These are phyloP conservation scores for Bidens hawaiensis DNA, from an alignment of 140 eudicot genomes.

Conservation along the genomic window DNA sequence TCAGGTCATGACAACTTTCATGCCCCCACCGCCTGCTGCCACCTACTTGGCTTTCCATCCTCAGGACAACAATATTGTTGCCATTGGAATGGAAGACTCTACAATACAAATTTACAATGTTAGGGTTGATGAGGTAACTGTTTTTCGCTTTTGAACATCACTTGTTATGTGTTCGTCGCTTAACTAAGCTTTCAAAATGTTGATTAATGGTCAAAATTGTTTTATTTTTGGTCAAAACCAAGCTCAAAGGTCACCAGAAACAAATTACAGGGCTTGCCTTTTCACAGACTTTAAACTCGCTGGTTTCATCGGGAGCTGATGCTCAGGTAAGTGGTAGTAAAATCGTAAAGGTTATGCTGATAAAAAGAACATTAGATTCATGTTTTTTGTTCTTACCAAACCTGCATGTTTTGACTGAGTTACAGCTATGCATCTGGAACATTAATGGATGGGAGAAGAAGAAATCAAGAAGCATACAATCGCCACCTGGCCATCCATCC, in stretches of 20 bases:
- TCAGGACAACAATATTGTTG: slow-evolving; percentile 84
- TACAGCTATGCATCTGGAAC: slow-evolving; percentile 75
- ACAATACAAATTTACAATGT: slow-evolving; percentile 78
- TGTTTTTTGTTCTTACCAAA: neutral
- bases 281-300: slow-evolving; percentile 63
- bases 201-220: neutral
- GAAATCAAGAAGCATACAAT: slow-evolving; percentile 54
- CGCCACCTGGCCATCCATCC: slow-evolving; percentile 56
- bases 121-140: slow-evolving; percentile 68
- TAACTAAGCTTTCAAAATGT: neutral
- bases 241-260: slow-evolving; percentile 89
- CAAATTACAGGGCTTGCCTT: slow-evolving; percentile 88
- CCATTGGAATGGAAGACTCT: slow-evolving; percentile 90
- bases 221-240: slow-evolving; percentile 55
- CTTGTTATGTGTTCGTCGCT: neutral
- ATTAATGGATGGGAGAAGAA: slow-evolving; percentile 84
- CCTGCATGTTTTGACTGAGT: neutral
- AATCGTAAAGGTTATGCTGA: neutral
- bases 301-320: slow-evolving; percentile 93
- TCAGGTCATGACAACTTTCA: slow-evolving; percentile 86
- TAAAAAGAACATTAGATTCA: neutral
- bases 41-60: slow-evolving; percentile 90
- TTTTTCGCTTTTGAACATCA: neutral
- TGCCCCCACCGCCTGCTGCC: slow-evolving; percentile 94
- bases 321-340: slow-evolving; percentile 59